Evolutionary conservation across 2,329 filamentous ascomycete genomes (phyloP), one percentile per base, ranked within the genome.

Genomic region (Remersonia thermophila): DNA sequence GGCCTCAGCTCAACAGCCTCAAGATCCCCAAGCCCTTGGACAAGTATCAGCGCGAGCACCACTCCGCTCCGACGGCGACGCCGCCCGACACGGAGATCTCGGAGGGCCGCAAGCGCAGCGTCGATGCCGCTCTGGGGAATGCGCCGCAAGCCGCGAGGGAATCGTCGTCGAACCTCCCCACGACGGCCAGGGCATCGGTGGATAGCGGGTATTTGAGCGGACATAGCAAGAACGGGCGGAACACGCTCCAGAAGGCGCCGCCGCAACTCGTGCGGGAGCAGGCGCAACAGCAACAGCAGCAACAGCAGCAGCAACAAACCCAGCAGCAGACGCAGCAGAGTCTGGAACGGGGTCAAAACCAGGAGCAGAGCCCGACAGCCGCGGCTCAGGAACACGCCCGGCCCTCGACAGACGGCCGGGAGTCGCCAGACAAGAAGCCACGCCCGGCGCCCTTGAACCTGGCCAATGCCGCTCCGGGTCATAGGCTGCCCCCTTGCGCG

Each of bases 201-300:
- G 44, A 47, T 23, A 47, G 44, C 33, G 44, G 42, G 3, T 47
- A 47, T 17, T 38, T 28, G 11, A 47, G 44, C 28, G 42, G 42
- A 2, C 23, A 16, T n/a, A 17, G 31, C 13, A 14, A 5, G 26
- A 14, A 13, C 27, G 16, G 7, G 4, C 15, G 7, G 13, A 28
- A 2, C 10, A 15, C 13, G 4, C 16, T 8, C 11, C 14, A 8
- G 2, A 26, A 15, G 6, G 34, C 3, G 1, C 25, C 20, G 27
- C 26, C 27, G 28, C 33, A 35, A 18, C 27, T 23, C 4, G 18
- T 33, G 23, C 36, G 29, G 17, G 35, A 35, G 29, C 37, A 26
- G 17, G 3, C 3, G 4, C 37, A 39, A 10, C 30, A 29, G 7
- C 25, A 16, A 17, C 26, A 16, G 12, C 30, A 30, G 28, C 20